Percentiles rank a stretch among this genome's conserved stretches.
These are phyloP conservation scores for Leucaena leucocephala DNA, from an alignment of 306 rosid genomes.

Conservation along the genomic window DNA sequence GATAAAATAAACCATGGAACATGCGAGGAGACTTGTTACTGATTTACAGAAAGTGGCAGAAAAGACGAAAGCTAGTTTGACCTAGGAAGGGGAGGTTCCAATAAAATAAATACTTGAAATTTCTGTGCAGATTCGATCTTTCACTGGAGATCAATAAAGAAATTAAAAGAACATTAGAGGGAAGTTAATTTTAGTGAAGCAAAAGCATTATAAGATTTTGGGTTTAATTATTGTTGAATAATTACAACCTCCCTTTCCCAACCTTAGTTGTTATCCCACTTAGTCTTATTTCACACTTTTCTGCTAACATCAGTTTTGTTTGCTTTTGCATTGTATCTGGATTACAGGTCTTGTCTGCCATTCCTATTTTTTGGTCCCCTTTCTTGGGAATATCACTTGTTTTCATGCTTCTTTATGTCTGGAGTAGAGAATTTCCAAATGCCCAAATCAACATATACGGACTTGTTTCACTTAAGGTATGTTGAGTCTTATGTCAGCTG, in stretches of 20 bases:
- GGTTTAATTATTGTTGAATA: constrained; percentile 25
- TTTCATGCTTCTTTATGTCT: constrained; percentile 88
- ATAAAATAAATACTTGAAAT: constrained; percentile 20
- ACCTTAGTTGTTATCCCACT: constrained; percentile 17
- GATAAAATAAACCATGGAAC: no score
- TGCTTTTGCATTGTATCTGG: constrained; percentile 24
- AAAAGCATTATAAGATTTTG: neutral
- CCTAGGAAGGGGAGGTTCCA: constrained; percentile 21
- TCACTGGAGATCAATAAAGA: constrained; percentile 22
- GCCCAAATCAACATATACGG: constrained; percentile 88
- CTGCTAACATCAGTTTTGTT: constrained; percentile 23
- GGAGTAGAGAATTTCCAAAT: constrained; percentile 98
- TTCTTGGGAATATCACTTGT: constrained; percentile 86
- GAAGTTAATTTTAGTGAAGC: constrained; percentile 23
- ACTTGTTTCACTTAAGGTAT: constrained; percentile 86
- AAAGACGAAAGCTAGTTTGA: neutral
- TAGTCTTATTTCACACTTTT: constrained; percentile 24
- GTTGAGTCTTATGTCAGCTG: constrained; percentile 4
- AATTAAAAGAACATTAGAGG: constrained; percentile 4
- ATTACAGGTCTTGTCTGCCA: constrained; percentile 64
- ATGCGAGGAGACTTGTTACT: no score
- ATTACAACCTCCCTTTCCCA: constrained; percentile 6
- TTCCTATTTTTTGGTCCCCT: constrained; percentile 64
- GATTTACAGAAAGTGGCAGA: neutral
- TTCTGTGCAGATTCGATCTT: constrained; percentile 3